Evolutionary conservation across 805 yeast genomes (phyloP), one percentile per base, ranked within the genome.

Genomic region (Ogataea thermomethanolica): DNA sequence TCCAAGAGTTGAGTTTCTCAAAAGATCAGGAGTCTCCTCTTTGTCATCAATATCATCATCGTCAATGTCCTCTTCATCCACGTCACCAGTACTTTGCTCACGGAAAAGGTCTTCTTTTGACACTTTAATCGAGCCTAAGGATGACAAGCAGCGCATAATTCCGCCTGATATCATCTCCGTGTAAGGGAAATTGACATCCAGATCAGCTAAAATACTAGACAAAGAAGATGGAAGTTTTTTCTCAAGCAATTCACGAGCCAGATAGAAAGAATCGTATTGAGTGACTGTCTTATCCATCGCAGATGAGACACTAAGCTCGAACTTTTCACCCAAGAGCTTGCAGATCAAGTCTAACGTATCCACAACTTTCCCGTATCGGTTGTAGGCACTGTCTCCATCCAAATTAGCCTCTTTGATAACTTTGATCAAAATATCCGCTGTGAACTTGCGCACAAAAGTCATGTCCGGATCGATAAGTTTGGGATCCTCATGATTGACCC

Each of bases 1-100:
- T 1, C 96, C 97, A 29, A 91, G 69, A 0, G 97, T 86, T 0
- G 97, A 90, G 57, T 93, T 90, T 28, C 83, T 70, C 61, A 91
- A 79, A 54, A 90, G 67, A 58, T 90, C 90, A 0, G 95, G 89
- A 0, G 89, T 77, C 38, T 87, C 91, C 38, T 84, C 95, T 23
- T 72, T 57, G 6, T 60, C 64, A 26, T 75, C 79, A 22, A 69
- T 65, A 26, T 81, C 87, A 21, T 74, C 78, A n/a, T 78, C 85
- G 14, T 75, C 84, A 21, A 76, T 74, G 27, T 81, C 91, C 24
- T 76, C 81, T 30, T 71, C 76, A 27, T 70, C 79, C 6, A 54
- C 65, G n/a, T 59, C 65, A 15, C 58, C 58, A 1, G 45, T 49
- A 7, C 51, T 44, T 13, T 39, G 51, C 5, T 71, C 73, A 44